Evolutionary conservation across 257 asterid species (phyloP).

Genomic region (Haberlea rhodopensis): DNA sequence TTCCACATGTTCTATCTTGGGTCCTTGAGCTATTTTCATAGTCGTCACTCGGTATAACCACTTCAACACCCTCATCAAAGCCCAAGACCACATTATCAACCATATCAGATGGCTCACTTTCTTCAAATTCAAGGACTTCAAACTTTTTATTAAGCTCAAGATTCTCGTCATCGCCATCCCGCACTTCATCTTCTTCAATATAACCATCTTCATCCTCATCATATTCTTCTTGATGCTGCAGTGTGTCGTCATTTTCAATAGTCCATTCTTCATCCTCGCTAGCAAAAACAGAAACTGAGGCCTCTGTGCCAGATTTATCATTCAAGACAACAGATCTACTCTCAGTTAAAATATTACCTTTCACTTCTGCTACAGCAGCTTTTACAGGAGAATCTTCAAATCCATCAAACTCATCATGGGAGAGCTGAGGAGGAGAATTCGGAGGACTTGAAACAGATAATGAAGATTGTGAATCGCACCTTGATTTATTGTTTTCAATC

Average conservation of each 20-base stretch:
- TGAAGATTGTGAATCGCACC: conserved; percentile 94
- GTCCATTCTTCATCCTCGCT: conserved; percentile 89
- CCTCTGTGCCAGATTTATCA: conserved; percentile 47
- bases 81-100: conserved; percentile 77
- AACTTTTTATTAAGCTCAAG: conserved; percentile 60
- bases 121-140: conserved; percentile 59
- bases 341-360: conserved; percentile 35
- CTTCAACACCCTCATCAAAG: conserved; percentile 92
- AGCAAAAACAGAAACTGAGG: conserved; percentile 50
- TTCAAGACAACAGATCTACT: conserved; percentile 39
- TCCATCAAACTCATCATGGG: conserved; percentile 91
- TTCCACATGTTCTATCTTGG: conserved; percentile 47
- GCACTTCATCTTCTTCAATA: conserved; percentile 83
- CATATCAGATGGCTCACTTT: conserved; percentile 45
- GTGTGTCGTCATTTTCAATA: conserved; percentile 51
- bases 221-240: conserved; percentile 87
- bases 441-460: conserved; percentile 96
- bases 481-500: conserved; percentile 39
- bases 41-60: conserved; percentile 82
- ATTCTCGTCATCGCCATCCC: conserved; percentile 65
- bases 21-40: conserved; percentile 46
- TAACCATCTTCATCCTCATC: conserved; percentile 92
- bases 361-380: conserved; percentile 49
- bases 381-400: conserved; percentile 63
- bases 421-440: conserved; percentile 85